Evolutionary conservation across 2,329 filamentous ascomycete genomes (phyloP).

Genomic region (Talaromyces pinophilus): DNA sequence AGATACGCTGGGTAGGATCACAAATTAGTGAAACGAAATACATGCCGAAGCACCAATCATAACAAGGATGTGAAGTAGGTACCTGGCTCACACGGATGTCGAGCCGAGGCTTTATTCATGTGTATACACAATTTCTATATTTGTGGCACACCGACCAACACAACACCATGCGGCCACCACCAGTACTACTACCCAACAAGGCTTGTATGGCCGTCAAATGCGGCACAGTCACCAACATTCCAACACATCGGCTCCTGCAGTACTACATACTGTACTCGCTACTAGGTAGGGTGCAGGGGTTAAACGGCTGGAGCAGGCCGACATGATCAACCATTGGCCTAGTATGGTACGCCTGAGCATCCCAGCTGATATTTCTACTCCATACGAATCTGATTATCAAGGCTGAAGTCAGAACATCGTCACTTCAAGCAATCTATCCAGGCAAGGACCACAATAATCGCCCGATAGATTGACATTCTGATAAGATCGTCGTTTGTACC

Average conservation of each 20-base stretch:
- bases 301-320: neutral
- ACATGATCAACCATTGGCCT: neutral
- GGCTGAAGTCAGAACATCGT: neutral
- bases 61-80: neutral
- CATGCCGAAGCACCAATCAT: neutral
- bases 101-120: neutral
- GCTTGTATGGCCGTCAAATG: neutral
- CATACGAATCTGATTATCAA: neutral
- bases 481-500: neutral
- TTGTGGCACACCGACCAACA: neutral
- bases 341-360: neutral
- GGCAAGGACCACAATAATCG: neutral
- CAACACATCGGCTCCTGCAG: neutral
- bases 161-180: neutral
- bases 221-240: neutral
- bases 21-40: neutral
- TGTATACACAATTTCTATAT: neutral
- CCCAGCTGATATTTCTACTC: neutral
- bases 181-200: neutral
- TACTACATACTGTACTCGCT: neutral
- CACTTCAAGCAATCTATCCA: neutral
- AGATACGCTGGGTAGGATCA: neutral
- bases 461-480: neutral
- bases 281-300: neutral
- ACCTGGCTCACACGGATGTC: neutral